Base-by-base conservation (phyloP, 352 stramenopile genomes). In the Globisporangium acanthophoron region DNA sequence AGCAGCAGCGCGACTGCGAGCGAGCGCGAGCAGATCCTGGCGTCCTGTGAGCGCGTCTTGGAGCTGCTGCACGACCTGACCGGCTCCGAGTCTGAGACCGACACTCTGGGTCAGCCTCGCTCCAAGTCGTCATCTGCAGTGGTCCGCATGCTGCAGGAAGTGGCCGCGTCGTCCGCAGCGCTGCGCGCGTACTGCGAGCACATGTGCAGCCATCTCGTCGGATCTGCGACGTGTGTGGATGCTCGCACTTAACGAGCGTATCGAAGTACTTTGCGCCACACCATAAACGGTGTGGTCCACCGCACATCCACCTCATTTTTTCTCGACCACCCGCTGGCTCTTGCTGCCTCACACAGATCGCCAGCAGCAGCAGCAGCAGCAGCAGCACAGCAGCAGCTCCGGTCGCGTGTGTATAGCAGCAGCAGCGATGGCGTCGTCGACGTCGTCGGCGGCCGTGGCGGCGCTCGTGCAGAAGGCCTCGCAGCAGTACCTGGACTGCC, bases 401-500 rank as follows among this genome's bases (percentile, higher is more conserved):
- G 24, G 24, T 27, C 24, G 24, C 24, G 24, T 27, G 24, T 27
- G 24, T 27, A 27, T 15, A 40, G 35, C 35, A 16, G 7, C 11
- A 35, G 21, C 21, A 1, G 48, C 21, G 39, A 88, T 88, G 78
- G 73, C 77, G 56, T 77, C 74, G 16, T 66, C 69, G 35, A 70
- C 70, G 43, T 68, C 61, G 52, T 79, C 78, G 13, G 80, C 73
- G 45, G 58, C 74, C 49, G 78, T 82, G 56, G 70, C 78, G n/a
- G 71, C 74, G 62, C 76, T 88, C 66, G 70, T 88, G 59, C 78
- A 94, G 65, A 79, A 87, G 48, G 74, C 79, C 47, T 92, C 82
- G 45, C 78, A 90, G 65, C 73, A 92, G 60, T 94, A 94, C 66
- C 67, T 94, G 54, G 73, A 87, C 58, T 90, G 85, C 64, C 82